These are phyloP conservation scores for Helianthus tuberosus DNA, from an alignment of 129 eudicot species.

Conservation along the genomic window DNA sequence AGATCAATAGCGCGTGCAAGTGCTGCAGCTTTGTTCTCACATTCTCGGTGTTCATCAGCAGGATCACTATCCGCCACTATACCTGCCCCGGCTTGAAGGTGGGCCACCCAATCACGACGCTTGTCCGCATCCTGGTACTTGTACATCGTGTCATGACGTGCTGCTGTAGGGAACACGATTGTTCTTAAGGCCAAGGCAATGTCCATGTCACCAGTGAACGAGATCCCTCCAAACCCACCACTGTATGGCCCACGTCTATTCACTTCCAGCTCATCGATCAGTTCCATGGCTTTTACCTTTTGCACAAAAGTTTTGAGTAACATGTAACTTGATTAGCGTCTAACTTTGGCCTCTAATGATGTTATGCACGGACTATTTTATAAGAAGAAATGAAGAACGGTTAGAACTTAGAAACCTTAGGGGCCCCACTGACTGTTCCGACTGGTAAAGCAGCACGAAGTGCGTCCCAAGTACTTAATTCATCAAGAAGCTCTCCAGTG, in stretches of 20 bases:
- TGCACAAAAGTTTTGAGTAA: neutral
- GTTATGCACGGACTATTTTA: neutral
- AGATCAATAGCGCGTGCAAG: conserved; percentile 96
- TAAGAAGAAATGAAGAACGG: neutral
- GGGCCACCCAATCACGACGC: conserved; percentile 91
- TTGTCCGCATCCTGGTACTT: conserved; percentile 67
- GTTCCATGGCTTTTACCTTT: conserved; percentile 98
- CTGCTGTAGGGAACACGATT: conserved; percentile 80
- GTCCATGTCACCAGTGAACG: conserved; percentile 94
- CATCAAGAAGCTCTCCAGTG: conserved; percentile 80
- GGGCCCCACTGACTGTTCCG: conserved; percentile 99
- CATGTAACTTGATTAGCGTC: neutral
- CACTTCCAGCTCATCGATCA: conserved; percentile 85
- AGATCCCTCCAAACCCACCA: conserved; percentile 98
- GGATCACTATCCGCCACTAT: conserved; percentile 90
- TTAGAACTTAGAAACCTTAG: conserved; percentile 57
- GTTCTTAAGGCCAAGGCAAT: conserved; percentile 94
- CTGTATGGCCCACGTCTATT: conserved; percentile 97
- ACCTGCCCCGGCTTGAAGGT: conserved; percentile 95
- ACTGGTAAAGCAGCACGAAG: conserved; percentile 98
- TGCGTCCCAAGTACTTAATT: conserved; percentile 90
- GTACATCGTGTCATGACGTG: conserved; percentile 84
- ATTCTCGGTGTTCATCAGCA: conserved; percentile 78
- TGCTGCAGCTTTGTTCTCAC: conserved; percentile 91
- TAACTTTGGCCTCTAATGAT: neutral